phyloP scores from a whole-genome alignment of 2,329 filamentous ascomycete species.

The Passalora sequoiae region DNA sequence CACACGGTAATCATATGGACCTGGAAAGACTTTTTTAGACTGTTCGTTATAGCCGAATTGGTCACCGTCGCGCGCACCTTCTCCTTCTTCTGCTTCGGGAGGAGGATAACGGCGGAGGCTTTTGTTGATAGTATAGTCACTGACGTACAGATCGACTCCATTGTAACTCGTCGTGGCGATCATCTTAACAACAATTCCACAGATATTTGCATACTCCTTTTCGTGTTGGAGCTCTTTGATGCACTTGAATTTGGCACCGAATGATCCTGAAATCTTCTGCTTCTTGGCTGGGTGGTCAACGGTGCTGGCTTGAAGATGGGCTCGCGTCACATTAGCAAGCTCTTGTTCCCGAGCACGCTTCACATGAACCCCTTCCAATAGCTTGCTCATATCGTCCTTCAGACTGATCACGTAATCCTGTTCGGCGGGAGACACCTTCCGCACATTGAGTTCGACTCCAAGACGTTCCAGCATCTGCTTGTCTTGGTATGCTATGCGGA shows the following conservation, averaged over 20 bases:
- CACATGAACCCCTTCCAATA: neutral
- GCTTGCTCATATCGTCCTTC: conserved; percentile 17
- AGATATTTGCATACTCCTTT: conserved; percentile 59
- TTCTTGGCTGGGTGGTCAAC: conserved; percentile 11
- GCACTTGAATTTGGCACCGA: conserved; percentile 52
- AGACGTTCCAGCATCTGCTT: conserved; percentile 19
- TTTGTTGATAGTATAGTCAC: conserved; percentile 74
- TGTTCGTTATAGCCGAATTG: conserved; percentile 29
- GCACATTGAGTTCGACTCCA: conserved; percentile 13
- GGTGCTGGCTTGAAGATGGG: neutral
- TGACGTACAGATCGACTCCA: conserved; percentile 62
- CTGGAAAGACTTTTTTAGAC: conserved; percentile 55
- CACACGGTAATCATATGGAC: conserved; percentile 67
- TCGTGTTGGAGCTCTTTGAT: conserved; percentile 58
- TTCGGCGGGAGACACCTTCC: conserved; percentile 24
- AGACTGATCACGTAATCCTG: conserved; percentile 34
- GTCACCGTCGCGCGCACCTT: conserved; percentile 28
- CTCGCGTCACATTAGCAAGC: neutral
- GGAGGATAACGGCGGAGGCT: conserved; percentile 55
- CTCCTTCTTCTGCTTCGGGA: conserved; percentile 28
- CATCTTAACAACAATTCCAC: conserved; percentile 64
- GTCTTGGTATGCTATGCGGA: conserved; percentile 27
- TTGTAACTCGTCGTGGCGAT: conserved; percentile 38
- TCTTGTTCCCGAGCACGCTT: neutral
- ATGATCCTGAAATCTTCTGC: conserved; percentile 3